Evolutionary conservation across 2,329 filamentous ascomycete species (phyloP), one percentile per base, ranked within the genome.

Genomic region (Nemania bipapillata): DNA sequence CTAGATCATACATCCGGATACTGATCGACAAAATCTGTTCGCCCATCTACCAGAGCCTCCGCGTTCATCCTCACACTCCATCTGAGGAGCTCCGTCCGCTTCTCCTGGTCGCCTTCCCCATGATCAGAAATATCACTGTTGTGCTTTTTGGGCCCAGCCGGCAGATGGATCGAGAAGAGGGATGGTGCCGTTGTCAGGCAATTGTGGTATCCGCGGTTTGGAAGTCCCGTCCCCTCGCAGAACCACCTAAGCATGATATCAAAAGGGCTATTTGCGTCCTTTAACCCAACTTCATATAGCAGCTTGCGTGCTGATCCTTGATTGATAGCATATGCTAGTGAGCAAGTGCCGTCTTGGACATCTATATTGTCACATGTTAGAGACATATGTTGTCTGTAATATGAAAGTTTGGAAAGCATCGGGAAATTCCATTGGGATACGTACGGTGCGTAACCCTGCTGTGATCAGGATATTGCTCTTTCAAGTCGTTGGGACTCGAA

Each of bases 181-280:
- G 79, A 77, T 0, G 83, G 84, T 66, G 80, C 78, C 1, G 80
- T 76, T 0, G 80, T 79, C 68, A 86, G 49, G 75, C 84, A 81
- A 52, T 77, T 79, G 15, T 81, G 77, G 65, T 80, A 69, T 47
- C 75, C 72, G 57, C 79, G 55, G 24, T 61, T 58, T 1, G 72
- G 77, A 0, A 77, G 77, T 7, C 78, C 72, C 28, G 65, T 53
- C 0, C 81, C 82, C 26, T 83, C 81, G 71, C 85, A 86, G 75
- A 83, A 83, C 58, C 82, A 81, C 11, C 82, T 75, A 56, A 87
- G 71, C 69, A 83, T 79, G 32, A 84, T 77, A 68, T 87, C 85
- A 68, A 80, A 82, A 0, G 80, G 76, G 17, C 75, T 75, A 15
- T 77, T 80, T 42, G 83, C 72, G 12, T 78, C 77, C 71, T 81